Conservation (phyloP, 106 monocot species). For the Cymbidium sinense region DNA sequence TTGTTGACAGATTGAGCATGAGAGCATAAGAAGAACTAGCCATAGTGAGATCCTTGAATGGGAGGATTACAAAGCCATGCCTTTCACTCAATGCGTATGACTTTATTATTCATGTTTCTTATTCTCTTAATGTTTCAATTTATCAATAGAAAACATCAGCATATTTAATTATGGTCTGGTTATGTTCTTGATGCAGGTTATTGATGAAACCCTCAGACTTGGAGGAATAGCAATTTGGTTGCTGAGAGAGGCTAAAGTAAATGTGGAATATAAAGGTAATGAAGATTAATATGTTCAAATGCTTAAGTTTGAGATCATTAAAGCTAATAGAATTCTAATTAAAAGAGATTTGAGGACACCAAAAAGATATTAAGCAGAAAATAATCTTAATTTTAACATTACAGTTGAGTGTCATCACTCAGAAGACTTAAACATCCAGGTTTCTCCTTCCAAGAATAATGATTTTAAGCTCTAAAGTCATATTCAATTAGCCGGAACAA, state of each 20-base stretch:
- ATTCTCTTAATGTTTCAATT: background rate
- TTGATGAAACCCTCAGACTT: slow-evolving; percentile 46
- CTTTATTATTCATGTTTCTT: background rate
- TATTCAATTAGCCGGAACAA: too few relatives aligned
- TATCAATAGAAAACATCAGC: background rate
- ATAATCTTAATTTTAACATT: too few relatives aligned
- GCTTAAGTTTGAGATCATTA: background rate
- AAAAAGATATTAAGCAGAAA: background rate
- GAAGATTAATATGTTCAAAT: background rate
- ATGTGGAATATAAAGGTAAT: slow-evolving; percentile 34
- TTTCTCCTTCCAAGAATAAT: too few relatives aligned
- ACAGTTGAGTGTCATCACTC: too few relatives aligned
- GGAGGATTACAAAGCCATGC: slow-evolving; percentile 46
- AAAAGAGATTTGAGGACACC: too few relatives aligned
- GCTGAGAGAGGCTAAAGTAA: slow-evolving; percentile 33
- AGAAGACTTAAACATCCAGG: too few relatives aligned
- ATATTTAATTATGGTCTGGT: background rate
- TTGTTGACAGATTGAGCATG: slow-evolving; percentile 21
- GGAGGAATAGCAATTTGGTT: slow-evolving; percentile 45
- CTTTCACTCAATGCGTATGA: slow-evolving; percentile 48
- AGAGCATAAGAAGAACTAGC: slow-evolving; percentile 10
- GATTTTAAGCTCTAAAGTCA: too few relatives aligned
- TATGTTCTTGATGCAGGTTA: slow-evolving; percentile 16
- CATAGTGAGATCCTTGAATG: slow-evolving; percentile 13
- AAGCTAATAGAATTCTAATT: background rate